Evolutionary conservation across 331 rosid species (phyloP).

Genomic region (Prunus yedoensis): DNA sequence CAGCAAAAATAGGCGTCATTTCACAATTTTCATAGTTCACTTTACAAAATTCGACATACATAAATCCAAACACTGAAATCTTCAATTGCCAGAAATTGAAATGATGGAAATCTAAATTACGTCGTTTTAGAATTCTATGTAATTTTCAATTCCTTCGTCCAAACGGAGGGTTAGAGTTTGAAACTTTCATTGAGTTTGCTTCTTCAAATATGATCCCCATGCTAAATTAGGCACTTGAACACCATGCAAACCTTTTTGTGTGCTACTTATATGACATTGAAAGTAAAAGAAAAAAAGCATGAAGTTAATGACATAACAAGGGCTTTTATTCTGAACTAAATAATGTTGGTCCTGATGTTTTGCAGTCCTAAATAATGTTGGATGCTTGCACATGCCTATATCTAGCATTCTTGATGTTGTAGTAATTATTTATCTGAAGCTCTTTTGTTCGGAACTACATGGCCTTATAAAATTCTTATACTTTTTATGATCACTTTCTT

Average conservation of each 20-base stretch:
- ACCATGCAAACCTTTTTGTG: neutral
- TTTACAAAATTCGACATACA: too few relatives aligned
- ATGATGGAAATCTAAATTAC: too few relatives aligned
- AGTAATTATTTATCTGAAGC: neutral
- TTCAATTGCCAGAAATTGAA: too few relatives aligned
- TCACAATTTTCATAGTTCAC: too few relatives aligned
- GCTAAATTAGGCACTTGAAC: neutral
- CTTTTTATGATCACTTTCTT: neutral
- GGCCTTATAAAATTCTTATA: neutral
- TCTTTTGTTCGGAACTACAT: neutral
- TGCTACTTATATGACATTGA: neutral
- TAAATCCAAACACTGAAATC: too few relatives aligned
- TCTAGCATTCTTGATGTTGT: constrained; percentile 1
- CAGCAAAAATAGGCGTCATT: too few relatives aligned
- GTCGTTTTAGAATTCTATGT: too few relatives aligned
- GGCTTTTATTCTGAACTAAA: neutral
- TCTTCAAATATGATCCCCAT: neutral
- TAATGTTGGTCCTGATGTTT: neutral
- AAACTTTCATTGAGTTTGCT: neutral
- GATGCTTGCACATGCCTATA: neutral
- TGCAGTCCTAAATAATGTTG: neutral
- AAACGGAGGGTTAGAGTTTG: too few relatives aligned
- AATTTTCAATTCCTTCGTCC: too few relatives aligned
- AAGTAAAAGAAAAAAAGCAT: neutral
- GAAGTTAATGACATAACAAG: neutral